These are phyloP conservation scores for Xylaria sp. DNA, from an alignment of 2,329 filamentous ascomycete genomes.

Conservation along the genomic window DNA sequence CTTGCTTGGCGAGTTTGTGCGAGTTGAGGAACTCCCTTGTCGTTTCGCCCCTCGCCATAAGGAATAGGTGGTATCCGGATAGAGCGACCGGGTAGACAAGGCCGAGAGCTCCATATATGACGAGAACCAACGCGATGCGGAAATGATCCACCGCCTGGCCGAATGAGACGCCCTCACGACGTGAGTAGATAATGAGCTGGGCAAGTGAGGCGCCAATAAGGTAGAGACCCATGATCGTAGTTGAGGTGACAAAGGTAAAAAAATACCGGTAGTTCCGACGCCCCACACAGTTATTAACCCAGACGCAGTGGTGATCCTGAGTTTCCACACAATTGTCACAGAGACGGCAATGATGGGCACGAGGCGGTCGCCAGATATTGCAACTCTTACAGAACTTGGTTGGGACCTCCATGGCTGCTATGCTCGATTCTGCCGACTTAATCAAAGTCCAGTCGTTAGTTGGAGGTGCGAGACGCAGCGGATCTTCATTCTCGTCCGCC, in stretches of 20 bases:
- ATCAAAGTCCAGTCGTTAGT: constrained; percentile 96
- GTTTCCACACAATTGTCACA: constrained; percentile 98
- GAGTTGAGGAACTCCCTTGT: constrained; percentile 96
- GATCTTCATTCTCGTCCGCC: constrained; percentile 78
- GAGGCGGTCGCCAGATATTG: constrained; percentile 95
- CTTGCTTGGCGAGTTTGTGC: constrained; percentile 92
- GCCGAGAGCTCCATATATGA: constrained; percentile 81
- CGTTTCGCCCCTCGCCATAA: constrained; percentile 91
- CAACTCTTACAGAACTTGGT: constrained; percentile 99
- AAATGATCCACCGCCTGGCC: constrained; percentile 74
- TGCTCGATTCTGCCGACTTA: constrained; percentile 77
- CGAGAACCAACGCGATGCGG: constrained; percentile 86
- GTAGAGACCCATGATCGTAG: constrained; percentile 80
- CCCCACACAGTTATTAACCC: constrained; percentile 98
- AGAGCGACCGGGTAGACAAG: constrained; percentile 85
- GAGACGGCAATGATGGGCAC: constrained; percentile 94
- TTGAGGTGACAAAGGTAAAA: constrained; percentile 86
- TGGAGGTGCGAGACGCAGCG: constrained; percentile 81
- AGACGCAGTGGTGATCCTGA: constrained; percentile 97
- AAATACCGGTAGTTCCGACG: constrained; percentile 98
- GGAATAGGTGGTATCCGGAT: constrained; percentile 88
- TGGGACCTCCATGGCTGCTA: constrained; percentile 95
- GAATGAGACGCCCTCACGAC: constrained; percentile 73
- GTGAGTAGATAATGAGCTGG: constrained; percentile 80
- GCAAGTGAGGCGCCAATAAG: constrained; percentile 81